phyloP scores from a whole-genome alignment of 2,329 filamentous ascomycete genomes.

The Fusarium avenaceum region DNA sequence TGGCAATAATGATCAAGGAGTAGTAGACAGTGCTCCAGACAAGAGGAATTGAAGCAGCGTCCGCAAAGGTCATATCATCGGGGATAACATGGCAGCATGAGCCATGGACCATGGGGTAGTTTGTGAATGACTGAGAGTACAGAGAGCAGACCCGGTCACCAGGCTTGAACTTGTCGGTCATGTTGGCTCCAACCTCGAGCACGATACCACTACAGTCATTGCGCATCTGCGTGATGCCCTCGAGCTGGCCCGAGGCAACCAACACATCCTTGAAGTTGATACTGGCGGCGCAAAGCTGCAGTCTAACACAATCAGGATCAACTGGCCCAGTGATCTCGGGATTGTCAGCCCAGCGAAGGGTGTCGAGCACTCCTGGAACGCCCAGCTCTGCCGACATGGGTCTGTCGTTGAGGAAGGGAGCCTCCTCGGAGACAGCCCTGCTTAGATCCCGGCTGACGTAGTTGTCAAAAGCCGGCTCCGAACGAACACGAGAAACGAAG shows the following conservation, averaged over 20 bases:
- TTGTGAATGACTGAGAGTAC: constrained; percentile 35
- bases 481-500: background rate
- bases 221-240: constrained; percentile 47
- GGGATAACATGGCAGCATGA: constrained; percentile 32
- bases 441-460: background rate
- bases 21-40: constrained; percentile 42
- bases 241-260: constrained; percentile 53
- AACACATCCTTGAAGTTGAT: constrained; percentile 56
- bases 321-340: background rate
- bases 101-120: constrained; percentile 26
- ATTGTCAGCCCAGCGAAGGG: constrained; percentile 11
- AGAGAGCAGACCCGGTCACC: constrained; percentile 48
- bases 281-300: constrained; percentile 24
- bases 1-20: constrained; percentile 36
- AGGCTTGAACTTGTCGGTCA: constrained; percentile 16
- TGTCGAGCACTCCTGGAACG: constrained; percentile 10
- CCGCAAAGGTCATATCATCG: constrained; percentile 38
- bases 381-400: constrained; percentile 8
- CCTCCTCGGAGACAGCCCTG: background rate
- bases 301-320: constrained; percentile 3
- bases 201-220: constrained; percentile 54
- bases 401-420: background rate
- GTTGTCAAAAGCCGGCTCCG: background rate
- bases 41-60: constrained; percentile 49
- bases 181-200: constrained; percentile 48